phyloP scores from a whole-genome alignment of 2,329 filamentous ascomycete genomes.

The Aspergillus sp. region DNA sequence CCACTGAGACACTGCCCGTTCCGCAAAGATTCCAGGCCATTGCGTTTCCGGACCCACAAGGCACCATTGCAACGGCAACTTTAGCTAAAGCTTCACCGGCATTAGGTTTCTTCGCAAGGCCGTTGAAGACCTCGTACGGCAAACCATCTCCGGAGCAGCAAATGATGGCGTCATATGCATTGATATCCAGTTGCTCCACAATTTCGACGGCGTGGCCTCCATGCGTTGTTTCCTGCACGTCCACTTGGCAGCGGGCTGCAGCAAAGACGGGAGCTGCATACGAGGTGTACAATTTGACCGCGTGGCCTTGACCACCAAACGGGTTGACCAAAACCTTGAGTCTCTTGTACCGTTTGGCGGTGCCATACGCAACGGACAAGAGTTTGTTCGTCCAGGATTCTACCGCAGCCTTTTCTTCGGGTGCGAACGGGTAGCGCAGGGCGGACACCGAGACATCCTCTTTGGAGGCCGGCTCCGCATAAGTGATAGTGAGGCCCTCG shows the following conservation, averaged over 20 bases:
- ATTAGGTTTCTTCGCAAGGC: constrained; percentile 74
- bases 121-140: constrained; percentile 93
- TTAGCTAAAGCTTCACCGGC: constrained; percentile 72
- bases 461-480: constrained; percentile 64
- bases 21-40: constrained; percentile 89
- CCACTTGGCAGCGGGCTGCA: constrained; percentile 74
- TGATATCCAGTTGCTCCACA: constrained; percentile 71
- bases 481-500: constrained; percentile 68
- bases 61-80: constrained; percentile 81
- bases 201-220: constrained; percentile 78
- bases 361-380: constrained; percentile 69
- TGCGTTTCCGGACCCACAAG: constrained; percentile 91
- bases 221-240: constrained; percentile 70
- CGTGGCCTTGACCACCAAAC: constrained; percentile 78
- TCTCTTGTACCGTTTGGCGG: constrained; percentile 68
- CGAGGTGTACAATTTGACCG: constrained; percentile 70
- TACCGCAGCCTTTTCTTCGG: constrained; percentile 52
- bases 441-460: constrained; percentile 61
- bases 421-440: constrained; percentile 62
- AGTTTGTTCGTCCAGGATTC: constrained; percentile 66
- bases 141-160: constrained; percentile 92
- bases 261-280: constrained; percentile 80
- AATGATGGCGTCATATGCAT: constrained; percentile 80
- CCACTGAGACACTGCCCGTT: constrained; percentile 70
- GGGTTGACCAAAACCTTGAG: constrained; percentile 91